Conservation (phyloP, 306 rosid species). For the Fagus crenata region DNA sequence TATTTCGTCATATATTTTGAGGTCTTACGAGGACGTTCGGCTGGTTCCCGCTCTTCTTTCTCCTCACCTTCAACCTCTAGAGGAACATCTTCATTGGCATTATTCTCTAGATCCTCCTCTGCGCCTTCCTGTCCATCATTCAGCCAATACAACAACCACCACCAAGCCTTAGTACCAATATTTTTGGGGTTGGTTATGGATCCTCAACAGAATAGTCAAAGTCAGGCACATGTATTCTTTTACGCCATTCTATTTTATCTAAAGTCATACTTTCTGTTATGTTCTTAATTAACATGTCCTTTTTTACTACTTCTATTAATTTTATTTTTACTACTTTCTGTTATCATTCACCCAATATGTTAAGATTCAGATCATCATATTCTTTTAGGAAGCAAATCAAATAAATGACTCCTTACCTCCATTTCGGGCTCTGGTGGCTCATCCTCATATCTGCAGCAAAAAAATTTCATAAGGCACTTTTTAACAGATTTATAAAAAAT, state of each 20-base stretch:
- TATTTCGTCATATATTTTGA: constrained; percentile 89
- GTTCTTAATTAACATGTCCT: too few relatives aligned
- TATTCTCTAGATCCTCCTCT: constrained; percentile 74
- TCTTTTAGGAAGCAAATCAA: background rate
- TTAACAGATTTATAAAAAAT: background rate
- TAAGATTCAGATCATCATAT: background rate
- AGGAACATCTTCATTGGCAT: constrained; percentile 52
- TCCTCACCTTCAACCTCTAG: constrained; percentile 69
- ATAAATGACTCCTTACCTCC: constrained; percentile 46
- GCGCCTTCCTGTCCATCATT: constrained; percentile 71
- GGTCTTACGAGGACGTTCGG: constrained; percentile 68
- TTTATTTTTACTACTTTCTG: constrained; percentile 51
- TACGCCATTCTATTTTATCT: too few relatives aligned
- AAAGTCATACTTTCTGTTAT: too few relatives aligned
- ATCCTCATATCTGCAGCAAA: constrained; percentile 67
- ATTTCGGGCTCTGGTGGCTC: constrained; percentile 89
- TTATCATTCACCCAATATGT: constrained; percentile 15
- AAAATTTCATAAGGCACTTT: background rate
- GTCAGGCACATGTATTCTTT: too few relatives aligned
- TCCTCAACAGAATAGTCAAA: too few relatives aligned
- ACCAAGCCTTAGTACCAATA: too few relatives aligned
- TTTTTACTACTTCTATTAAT: too few relatives aligned
- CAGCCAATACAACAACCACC: background rate
- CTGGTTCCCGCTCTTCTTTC: constrained; percentile 47
- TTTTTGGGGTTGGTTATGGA: too few relatives aligned